phyloP scores from a whole-genome alignment of 371 early-diverging fungal genomes.

The Enterospora canceri region DNA sequence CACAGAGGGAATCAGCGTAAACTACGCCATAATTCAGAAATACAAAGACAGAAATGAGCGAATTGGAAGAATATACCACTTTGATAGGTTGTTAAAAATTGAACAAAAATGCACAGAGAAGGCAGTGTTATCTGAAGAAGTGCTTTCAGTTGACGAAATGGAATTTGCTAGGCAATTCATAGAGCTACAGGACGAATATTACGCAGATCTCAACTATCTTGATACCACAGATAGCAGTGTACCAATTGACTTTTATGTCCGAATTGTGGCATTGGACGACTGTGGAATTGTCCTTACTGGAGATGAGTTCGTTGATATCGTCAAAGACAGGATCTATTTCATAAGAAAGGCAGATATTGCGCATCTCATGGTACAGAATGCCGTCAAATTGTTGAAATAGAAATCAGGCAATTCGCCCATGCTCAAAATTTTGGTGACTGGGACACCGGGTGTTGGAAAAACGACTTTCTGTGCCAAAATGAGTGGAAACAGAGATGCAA shows the following conservation, averaged over 20 bases:
- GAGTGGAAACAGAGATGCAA: conserved; percentile 60
- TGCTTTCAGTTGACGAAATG: conserved; percentile 14
- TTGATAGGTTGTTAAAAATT: conserved; percentile 17
- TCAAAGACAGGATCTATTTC: conserved; percentile 40
- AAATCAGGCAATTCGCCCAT: not conserved
- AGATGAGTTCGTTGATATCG: conserved; percentile 36
- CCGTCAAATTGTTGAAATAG: conserved; percentile 17
- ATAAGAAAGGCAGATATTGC: conserved; percentile 19
- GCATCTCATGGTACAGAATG: conserved; percentile 22
- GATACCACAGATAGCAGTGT: conserved; percentile 1
- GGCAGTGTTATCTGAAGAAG: not conserved
- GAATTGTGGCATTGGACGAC: conserved; percentile 33
- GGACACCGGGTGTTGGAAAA: conserved; percentile 92
- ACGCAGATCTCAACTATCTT: not conserved
- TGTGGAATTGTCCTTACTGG: conserved; percentile 42
- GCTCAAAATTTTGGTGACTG: conserved; percentile 80
- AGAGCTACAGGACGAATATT: conserved; percentile 16
- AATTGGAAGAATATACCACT: conserved; percentile 23
- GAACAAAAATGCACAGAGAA: conserved; percentile 5
- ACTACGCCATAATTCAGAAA: conserved; percentile 30
- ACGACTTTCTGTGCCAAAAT: conserved; percentile 74
- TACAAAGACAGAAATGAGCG: conserved; percentile 29
- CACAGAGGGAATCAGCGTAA: conserved; percentile 30
- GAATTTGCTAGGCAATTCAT: conserved; percentile 1
- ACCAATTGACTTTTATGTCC: conserved; percentile 34